Percentiles rank a stretch among this genome's conserved stretches.
Evolutionary conservation across 257 asterid genomes (phyloP).

Genomic region (Fraxinus americana): DNA sequence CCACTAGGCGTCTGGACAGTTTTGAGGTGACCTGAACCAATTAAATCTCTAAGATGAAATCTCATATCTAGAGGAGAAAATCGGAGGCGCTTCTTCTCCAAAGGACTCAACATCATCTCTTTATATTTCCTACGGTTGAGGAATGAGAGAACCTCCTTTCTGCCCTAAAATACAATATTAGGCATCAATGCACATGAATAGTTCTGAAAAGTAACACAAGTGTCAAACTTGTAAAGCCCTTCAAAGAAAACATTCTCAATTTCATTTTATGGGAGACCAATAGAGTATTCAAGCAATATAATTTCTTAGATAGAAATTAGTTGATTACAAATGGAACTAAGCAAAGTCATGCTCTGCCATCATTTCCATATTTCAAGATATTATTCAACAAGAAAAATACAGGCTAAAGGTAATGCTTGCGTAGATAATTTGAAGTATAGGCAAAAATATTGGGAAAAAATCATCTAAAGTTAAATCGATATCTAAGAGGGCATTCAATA

Average conservation of each 20-base stretch:
- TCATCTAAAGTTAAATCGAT: background rate
- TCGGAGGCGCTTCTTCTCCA: conserved; percentile 79
- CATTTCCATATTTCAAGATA: background rate
- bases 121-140: conserved; percentile 75
- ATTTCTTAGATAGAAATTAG: background rate
- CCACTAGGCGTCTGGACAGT: conserved; percentile 75
- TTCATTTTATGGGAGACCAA: background rate
- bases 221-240: background rate
- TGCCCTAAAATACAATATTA: conserved; percentile 55
- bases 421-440: background rate
- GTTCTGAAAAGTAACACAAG: background rate
- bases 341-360: background rate
- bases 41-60: conserved; percentile 87
- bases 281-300: background rate
- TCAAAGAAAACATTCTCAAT: background rate
- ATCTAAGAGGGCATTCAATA: background rate
- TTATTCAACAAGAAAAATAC: background rate
- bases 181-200: background rate
- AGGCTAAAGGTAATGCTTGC: background rate
- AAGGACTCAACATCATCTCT: conserved; percentile 77
- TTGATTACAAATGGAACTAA: background rate
- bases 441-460: background rate
- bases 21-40: conserved; percentile 90
- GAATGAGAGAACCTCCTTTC: conserved; percentile 88
- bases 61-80: conserved; percentile 87